Conservation (phyloP, 352 stramenopile genomes). For the Elongisporangium anandrum region DNA sequence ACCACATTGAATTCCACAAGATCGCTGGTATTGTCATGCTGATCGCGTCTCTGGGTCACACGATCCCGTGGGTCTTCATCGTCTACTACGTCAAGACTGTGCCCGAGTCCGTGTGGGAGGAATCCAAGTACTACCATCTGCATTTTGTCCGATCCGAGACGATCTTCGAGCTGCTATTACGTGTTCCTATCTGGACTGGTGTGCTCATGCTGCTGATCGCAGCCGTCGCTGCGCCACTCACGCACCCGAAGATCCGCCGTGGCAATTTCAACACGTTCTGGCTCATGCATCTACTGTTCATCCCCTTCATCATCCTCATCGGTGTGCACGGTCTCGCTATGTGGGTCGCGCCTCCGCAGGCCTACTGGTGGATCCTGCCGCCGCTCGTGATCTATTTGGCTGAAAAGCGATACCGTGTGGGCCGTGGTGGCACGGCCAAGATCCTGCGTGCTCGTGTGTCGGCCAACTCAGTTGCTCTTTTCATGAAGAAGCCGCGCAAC, state of each 20-base stretch:
- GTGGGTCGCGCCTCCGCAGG: constrained; percentile 55
- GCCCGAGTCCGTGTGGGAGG: constrained; percentile 27
- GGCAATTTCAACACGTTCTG: constrained; percentile 69
- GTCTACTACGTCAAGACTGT: constrained; percentile 43
- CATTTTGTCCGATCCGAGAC: constrained; percentile 51
- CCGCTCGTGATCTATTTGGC: constrained; percentile 54
- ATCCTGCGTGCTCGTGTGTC: constrained; percentile 46
- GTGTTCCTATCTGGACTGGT: constrained; percentile 60
- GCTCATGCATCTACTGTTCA: constrained; percentile 60
- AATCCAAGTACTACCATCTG: constrained; percentile 40
- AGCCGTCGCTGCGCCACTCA: constrained; percentile 35
- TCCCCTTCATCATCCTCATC: constrained; percentile 66
- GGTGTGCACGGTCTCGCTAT: constrained; percentile 53
- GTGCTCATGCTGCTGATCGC: constrained; percentile 56
- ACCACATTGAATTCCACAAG: constrained; percentile 72
- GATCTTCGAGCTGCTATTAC: constrained; percentile 30
- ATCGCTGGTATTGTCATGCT: constrained; percentile 72
- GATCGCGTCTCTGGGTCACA: constrained; percentile 49
- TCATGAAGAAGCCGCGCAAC: constrained; percentile 51
- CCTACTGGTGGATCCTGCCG: constrained; percentile 48
- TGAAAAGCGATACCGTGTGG: constrained; percentile 59
- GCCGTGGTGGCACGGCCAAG: constrained; percentile 36
- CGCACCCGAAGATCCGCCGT: constrained; percentile 41
- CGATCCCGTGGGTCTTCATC: constrained; percentile 46
- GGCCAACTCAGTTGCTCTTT: constrained; percentile 54